Percentiles rank a stretch among this genome's conserved stretches.
Evolutionary conservation across 768 basidiomycete species (phyloP).

Genomic region (Pleurotus ostreatus): DNA sequence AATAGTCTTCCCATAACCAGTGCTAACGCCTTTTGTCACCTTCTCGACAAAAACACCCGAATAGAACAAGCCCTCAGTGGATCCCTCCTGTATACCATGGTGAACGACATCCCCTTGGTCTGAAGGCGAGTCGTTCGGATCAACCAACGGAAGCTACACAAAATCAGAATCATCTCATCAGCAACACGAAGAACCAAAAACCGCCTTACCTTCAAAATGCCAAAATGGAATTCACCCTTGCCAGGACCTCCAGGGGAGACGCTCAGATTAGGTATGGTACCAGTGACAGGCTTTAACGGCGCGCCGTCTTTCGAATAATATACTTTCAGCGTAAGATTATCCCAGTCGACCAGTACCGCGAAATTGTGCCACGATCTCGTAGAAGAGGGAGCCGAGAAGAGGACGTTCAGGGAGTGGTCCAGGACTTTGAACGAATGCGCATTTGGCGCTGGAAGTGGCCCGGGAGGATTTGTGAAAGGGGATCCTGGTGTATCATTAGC

Average conservation of each 20-base stretch:
- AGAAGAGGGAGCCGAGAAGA: slow-evolving; percentile 48
- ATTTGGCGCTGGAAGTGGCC: slow-evolving; percentile 32
- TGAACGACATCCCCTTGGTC: slow-evolving; percentile 56
- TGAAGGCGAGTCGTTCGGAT: slow-evolving; percentile 37
- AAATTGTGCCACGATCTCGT: slow-evolving; percentile 55
- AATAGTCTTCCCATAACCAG: slow-evolving; percentile 19
- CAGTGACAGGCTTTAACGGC: slow-evolving; percentile 31
- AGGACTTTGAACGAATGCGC: slow-evolving; percentile 52
- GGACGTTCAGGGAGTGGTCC: slow-evolving; percentile 47
- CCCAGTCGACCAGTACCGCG: slow-evolving; percentile 56
- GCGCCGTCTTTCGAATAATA: slow-evolving; percentile 43
- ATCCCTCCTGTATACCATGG: no score
- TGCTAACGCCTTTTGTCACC: slow-evolving; percentile 31
- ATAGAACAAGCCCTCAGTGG: slow-evolving; percentile 36
- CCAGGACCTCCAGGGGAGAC: slow-evolving; percentile 36
- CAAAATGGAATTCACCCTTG: slow-evolving; percentile 60
- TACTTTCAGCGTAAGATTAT: slow-evolving; percentile 40
- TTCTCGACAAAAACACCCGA: slow-evolving; percentile 57
- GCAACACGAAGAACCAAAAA: background rate
- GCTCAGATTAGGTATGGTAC: slow-evolving; percentile 33
- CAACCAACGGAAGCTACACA: slow-evolving; percentile 47
- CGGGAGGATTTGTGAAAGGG: slow-evolving; percentile 52
- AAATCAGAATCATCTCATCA: background rate
- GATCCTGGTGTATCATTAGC: slow-evolving; percentile 32
- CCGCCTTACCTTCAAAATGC: slow-evolving; percentile 47